A percentile compares a stretch with the other conserved stretches of the same genome.
These are phyloP conservation scores for Talaromyces albobiverticillius DNA, from an alignment of 2,329 filamentous ascomycete genomes.

Conservation along the genomic window DNA sequence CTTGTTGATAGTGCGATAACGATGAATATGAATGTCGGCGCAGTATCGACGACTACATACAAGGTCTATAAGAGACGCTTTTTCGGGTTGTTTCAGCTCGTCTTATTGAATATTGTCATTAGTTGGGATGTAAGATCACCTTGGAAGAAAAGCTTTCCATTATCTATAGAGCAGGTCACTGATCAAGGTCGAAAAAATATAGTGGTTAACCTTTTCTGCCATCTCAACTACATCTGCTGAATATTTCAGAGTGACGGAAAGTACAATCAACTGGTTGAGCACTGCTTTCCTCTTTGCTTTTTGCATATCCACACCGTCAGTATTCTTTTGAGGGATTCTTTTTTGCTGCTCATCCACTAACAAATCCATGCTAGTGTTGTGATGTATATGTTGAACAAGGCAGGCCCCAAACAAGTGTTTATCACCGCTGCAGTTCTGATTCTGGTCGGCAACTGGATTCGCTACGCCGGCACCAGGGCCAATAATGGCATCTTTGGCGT, in stretches of 20 bases:
- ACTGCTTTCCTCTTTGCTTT: slow-evolving; percentile 87
- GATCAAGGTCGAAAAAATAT: not conserved
- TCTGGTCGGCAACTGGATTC: slow-evolving; percentile 85
- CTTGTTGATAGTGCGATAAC: not conserved
- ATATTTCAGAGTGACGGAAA: slow-evolving; percentile 74
- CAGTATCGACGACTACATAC: slow-evolving; percentile 27
- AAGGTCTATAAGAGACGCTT: slow-evolving; percentile 80
- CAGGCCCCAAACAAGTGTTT: slow-evolving; percentile 75
- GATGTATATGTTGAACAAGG: slow-evolving; percentile 72
- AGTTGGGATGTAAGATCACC: slow-evolving; percentile 81
- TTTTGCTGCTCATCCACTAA: not conserved
- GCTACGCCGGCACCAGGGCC: slow-evolving; percentile 67
- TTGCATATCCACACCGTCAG: slow-evolving; percentile 64
- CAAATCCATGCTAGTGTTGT: slow-evolving; percentile 47
- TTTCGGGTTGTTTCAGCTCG: slow-evolving; percentile 80
- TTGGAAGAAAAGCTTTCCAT: not conserved
- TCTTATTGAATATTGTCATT: slow-evolving; percentile 85
- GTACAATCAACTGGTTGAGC: slow-evolving; percentile 86
- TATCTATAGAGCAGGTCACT: not conserved
- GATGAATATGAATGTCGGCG: not conserved
- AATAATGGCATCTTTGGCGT: slow-evolving; percentile 66
- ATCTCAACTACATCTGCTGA: slow-evolving; percentile 69
- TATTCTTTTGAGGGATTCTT: too few species aligned
- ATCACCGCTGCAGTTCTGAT: slow-evolving; percentile 69
- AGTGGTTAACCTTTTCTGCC: slow-evolving; percentile 92